A percentile compares a stretch with the other conserved stretches of the same genome.
These are phyloP conservation scores for Anacardium occidentale DNA, from an alignment of 345 rosid genomes.

Conservation along the genomic window DNA sequence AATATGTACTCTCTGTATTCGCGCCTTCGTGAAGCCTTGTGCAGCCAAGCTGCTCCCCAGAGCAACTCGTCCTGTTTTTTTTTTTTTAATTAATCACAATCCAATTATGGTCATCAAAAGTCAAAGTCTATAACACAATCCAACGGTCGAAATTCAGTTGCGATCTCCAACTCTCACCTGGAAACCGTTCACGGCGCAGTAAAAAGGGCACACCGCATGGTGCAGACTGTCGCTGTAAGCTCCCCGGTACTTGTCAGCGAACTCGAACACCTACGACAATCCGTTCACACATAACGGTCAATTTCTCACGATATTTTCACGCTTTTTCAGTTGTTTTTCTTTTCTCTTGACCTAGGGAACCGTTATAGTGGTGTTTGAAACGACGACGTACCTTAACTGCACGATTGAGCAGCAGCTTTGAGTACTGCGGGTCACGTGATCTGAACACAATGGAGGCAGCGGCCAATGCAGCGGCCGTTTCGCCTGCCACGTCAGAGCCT, in stretches of 20 bases:
- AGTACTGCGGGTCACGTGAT: slow-evolving; percentile 78
- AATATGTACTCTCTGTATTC: slow-evolving; percentile 73
- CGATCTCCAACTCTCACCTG: slow-evolving; percentile 48
- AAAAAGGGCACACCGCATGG: slow-evolving; percentile 87
- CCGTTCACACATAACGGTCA: neutral
- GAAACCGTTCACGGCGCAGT: slow-evolving; percentile 91
- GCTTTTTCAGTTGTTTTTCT: neutral
- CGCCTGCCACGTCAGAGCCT: slow-evolving; percentile 96
- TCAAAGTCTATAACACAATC: slow-evolving; percentile 7
- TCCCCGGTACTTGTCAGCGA: slow-evolving; percentile 85
- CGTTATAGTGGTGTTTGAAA: neutral
- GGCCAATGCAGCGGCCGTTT: slow-evolving; percentile 94
- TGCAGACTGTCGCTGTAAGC: slow-evolving; percentile 72
- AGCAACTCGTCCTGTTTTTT: slow-evolving; percentile 76
- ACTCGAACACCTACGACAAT: slow-evolving; percentile 69
- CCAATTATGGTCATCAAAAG: slow-evolving; percentile 14
- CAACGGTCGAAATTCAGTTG: slow-evolving; percentile 8
- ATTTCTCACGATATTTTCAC: neutral
- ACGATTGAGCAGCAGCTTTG: slow-evolving; percentile 63
- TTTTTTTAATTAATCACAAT: neutral
- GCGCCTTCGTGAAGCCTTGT: slow-evolving; percentile 77
- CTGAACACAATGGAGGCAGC: slow-evolving; percentile 93
- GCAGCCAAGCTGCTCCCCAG: slow-evolving; percentile 97
- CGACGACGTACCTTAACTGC: slow-evolving; percentile 61
- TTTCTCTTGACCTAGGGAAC: neutral